A percentile compares a stretch with the other conserved stretches of the same genome.
Conservation (phyloP, 2,329 filamentous ascomycete species). For the Daldinia eschscholtzii region DNA sequence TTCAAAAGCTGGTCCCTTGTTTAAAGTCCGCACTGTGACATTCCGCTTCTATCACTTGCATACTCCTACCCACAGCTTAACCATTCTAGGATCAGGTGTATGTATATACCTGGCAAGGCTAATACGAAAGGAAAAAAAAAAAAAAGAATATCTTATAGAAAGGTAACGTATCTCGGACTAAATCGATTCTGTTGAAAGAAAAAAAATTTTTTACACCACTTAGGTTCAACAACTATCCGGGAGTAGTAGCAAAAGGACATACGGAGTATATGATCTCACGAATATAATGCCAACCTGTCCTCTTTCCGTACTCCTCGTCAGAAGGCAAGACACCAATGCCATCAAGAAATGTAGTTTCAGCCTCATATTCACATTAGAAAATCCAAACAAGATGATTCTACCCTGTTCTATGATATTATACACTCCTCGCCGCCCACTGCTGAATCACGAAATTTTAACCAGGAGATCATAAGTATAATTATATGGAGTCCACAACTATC, state of each 20-base stretch:
- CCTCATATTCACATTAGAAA: background rate
- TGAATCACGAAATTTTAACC: too few species aligned
- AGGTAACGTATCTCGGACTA: background rate
- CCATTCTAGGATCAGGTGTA: slow-evolving; percentile 19
- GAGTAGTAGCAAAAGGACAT: background rate
- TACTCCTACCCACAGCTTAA: slow-evolving; percentile 23
- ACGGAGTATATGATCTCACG: too few species aligned
- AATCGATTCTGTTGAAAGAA: slow-evolving; percentile 4
- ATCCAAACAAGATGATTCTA: background rate
- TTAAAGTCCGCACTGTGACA: slow-evolving; percentile 36
- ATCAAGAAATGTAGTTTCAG: background rate
- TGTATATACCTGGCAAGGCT: slow-evolving; percentile 20
- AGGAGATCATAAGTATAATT: background rate
- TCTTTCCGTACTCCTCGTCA: background rate
- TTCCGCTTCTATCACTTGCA: slow-evolving; percentile 39
- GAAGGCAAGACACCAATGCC: background rate
- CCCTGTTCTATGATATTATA: background rate
- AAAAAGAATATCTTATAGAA: slow-evolving; percentile 9
- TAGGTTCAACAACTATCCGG: background rate
- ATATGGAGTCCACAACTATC: slow-evolving; percentile 12
- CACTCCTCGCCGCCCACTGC: background rate
- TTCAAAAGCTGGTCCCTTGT: background rate
- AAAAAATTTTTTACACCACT: background rate
- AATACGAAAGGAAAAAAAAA: slow-evolving; percentile 15
- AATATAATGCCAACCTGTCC: background rate